Evolutionary conservation across 139 green algal species (phyloP).

Genomic region (Chlamydomonas incerta): DNA sequence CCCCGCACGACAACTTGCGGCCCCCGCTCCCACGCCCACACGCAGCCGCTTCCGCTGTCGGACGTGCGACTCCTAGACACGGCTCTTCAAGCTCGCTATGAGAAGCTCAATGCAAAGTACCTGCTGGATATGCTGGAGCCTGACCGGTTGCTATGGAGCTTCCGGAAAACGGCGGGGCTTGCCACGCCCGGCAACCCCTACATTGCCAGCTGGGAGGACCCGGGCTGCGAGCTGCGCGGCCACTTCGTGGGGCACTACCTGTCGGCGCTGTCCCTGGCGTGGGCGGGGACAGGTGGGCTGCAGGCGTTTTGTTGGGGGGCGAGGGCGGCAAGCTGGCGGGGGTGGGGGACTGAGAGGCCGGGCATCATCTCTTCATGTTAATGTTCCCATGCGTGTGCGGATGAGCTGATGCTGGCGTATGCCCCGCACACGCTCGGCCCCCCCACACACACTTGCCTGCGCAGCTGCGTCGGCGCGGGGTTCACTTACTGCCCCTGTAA

Average conservation of each 20-base stretch:
- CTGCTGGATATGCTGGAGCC: constrained; percentile 59
- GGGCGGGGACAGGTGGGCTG: constrained; percentile 55
- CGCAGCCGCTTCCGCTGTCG: not conserved
- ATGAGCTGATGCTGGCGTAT: too few relatives aligned
- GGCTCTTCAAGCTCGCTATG: constrained; percentile 27
- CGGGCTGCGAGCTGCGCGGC: constrained; percentile 63
- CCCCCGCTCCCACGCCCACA: too few relatives aligned
- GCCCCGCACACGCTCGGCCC: too few relatives aligned
- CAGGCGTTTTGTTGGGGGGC: too few relatives aligned
- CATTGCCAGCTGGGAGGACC: constrained; percentile 65
- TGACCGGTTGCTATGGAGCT: constrained; percentile 63
- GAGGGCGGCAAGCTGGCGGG: too few relatives aligned
- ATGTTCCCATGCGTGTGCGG: too few relatives aligned
- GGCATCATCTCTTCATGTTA: too few relatives aligned
- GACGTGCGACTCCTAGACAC: constrained; percentile 26
- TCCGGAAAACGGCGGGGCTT: constrained; percentile 59
- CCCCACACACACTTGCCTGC: too few relatives aligned
- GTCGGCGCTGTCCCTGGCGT: constrained; percentile 58
- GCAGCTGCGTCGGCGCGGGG: too few relatives aligned
- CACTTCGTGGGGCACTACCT: constrained; percentile 82
- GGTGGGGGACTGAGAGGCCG: too few relatives aligned
- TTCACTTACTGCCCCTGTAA: too few relatives aligned
- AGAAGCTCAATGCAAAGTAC: constrained; percentile 60
- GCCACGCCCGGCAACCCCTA: constrained; percentile 51
- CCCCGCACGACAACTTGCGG: too few relatives aligned